Conservation (phyloP, 805 yeast species). For the Lipomyces kockii region DNA sequence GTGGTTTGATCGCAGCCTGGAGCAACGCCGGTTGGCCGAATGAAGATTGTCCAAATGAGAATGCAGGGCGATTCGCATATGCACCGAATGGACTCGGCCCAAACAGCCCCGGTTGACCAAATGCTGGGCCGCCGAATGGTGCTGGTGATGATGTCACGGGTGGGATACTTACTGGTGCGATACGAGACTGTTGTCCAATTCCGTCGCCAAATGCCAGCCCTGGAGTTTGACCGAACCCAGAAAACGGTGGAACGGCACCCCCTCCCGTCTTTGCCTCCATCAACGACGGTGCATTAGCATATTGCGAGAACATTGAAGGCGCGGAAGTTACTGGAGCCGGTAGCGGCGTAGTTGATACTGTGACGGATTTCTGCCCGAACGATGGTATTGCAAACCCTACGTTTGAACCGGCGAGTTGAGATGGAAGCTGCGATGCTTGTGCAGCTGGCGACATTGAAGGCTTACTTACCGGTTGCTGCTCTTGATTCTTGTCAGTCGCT, state of each 20-base stretch:
- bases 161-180: not conserved
- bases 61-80: not conserved
- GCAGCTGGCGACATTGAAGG: not conserved
- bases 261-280: not conserved
- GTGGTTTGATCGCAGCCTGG: not conserved
- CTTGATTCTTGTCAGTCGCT: not conserved
- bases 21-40: conserved; percentile 9
- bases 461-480: not conserved
- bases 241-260: not conserved
- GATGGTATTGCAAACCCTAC: not conserved
- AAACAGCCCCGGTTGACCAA: conserved; percentile 12
- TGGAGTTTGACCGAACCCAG: conserved; percentile 7
- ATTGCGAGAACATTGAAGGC: conserved; percentile 17
- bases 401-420: not conserved
- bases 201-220: not conserved
- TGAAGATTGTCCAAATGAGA: conserved; percentile 17
- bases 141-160: conserved; percentile 2
- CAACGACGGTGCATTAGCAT: conserved; percentile 15
- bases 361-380: not conserved
- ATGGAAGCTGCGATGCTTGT: not conserved
- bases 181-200: not conserved
- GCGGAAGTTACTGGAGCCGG: conserved; percentile 8
- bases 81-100: not conserved
- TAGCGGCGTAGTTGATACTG: not conserved
- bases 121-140: conserved; percentile 15